Evolutionary conservation across 805 yeast genomes (phyloP).

Genomic region (Spathaspora girioi): DNA sequence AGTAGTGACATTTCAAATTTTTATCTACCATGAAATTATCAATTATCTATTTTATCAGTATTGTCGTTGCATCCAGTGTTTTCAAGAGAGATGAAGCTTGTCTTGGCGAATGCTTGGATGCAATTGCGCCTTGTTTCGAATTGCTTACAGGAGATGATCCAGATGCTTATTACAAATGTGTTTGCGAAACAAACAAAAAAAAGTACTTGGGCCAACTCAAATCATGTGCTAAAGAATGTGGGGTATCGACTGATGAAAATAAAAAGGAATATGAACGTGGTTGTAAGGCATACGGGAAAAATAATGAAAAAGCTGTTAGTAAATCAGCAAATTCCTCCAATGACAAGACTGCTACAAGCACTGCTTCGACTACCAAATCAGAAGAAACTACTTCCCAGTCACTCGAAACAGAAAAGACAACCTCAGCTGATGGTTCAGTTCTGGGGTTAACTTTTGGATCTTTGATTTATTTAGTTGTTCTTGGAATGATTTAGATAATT

Average conservation of each 20-base stretch:
- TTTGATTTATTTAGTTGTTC: not conserved
- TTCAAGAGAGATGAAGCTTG: not conserved
- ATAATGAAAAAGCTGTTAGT: too few relatives aligned
- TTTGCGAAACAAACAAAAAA: not conserved
- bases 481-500: not conserved
- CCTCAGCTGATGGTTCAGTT: not conserved
- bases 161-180: not conserved
- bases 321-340: not conserved
- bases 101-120: not conserved
- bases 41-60: not conserved
- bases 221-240: too few relatives aligned
- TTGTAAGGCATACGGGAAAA: too few relatives aligned
- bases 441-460: not conserved
- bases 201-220: too few relatives aligned
- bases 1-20: too few relatives aligned
- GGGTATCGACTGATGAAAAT: too few relatives aligned
- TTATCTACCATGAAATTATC: not conserved
- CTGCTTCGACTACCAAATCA: not conserved
- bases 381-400: not conserved
- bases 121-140: not conserved
- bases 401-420: not conserved
- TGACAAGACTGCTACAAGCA: not conserved
- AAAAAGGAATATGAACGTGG: too few relatives aligned
- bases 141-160: not conserved
- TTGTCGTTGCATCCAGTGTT: not conserved